Conservation (phyloP, 1,139 yeast genomes). For the Hansenula sp. region DNA sequence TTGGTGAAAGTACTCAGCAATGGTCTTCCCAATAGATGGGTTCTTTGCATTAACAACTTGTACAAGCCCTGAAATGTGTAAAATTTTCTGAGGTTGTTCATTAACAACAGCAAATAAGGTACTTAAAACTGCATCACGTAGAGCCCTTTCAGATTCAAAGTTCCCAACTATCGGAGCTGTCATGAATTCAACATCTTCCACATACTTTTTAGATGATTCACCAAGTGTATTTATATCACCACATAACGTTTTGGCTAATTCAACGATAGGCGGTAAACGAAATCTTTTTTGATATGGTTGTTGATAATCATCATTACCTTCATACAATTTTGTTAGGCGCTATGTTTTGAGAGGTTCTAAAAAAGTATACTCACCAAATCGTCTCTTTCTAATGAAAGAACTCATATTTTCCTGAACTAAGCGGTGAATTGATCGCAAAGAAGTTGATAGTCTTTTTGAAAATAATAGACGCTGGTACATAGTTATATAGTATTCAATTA, state of each 20-base stretch:
- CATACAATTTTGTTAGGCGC: neutral
- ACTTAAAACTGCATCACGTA: conserved; percentile 54
- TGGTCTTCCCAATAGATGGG: conserved; percentile 63
- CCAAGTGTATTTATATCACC: conserved; percentile 63
- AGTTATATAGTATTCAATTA: too few species aligned
- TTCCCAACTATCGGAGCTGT: conserved; percentile 65
- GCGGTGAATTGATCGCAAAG: too few species aligned
- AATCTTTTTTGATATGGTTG: conserved; percentile 19
- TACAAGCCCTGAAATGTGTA: conserved; percentile 65
- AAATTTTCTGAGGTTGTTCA: conserved; percentile 90
- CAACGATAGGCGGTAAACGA: conserved; percentile 36
- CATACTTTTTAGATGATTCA: conserved; percentile 53
- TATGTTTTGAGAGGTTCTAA: too few species aligned
- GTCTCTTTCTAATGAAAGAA: conserved; percentile 20
- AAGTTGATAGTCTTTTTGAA: too few species aligned
- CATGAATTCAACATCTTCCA: conserved; percentile 64
- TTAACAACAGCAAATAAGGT: conserved; percentile 65
- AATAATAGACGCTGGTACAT: neutral
- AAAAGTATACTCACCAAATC: conserved; percentile 15
- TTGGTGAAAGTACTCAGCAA: conserved; percentile 65
- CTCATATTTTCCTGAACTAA: conserved; percentile 9
- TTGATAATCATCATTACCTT: conserved; percentile 12
- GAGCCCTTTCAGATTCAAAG: conserved; percentile 60
- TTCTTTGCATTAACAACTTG: conserved; percentile 65
- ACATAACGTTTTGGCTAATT: conserved; percentile 35